Evolutionary conservation across 441 rosid genomes (phyloP).

Genomic region (Viola pubescens): DNA sequence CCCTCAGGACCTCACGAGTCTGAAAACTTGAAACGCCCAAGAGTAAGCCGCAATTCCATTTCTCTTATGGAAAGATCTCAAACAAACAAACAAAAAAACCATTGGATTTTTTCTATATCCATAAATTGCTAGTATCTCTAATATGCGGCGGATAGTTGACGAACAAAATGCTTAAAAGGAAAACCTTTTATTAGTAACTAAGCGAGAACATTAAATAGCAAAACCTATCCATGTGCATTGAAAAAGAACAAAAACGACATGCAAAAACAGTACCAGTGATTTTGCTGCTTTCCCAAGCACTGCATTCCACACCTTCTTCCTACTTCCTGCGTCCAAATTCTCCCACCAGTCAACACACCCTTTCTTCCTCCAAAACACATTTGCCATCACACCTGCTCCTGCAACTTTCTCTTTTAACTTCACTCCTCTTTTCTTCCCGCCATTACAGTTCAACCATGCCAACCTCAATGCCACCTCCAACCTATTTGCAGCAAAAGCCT

Average conservation of each 20-base stretch:
- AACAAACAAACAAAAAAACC: neutral
- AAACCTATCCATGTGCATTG: neutral
- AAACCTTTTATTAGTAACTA: neutral
- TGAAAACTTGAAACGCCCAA: slow-evolving; percentile 29
- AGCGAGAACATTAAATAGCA: too few species aligned
- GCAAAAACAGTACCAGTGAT: slow-evolving; percentile 43
- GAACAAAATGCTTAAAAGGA: neutral
- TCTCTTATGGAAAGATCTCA: slow-evolving; percentile 1
- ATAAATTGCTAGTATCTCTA: neutral
- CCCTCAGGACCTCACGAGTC: slow-evolving; percentile 67
- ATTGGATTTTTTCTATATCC: neutral
- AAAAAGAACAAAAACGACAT: slow-evolving; percentile 14
- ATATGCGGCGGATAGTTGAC: neutral
- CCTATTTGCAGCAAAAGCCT: slow-evolving; percentile 77
- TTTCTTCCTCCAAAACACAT: slow-evolving; percentile 87
- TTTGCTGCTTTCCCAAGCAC: slow-evolving; percentile 66
- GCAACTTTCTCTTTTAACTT: slow-evolving; percentile 71
- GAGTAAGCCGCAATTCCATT: slow-evolving; percentile 19
- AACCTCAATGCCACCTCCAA: slow-evolving; percentile 84
- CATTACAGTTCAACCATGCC: slow-evolving; percentile 70
- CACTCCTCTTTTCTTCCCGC: slow-evolving; percentile 66
- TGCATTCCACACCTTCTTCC: slow-evolving; percentile 39
- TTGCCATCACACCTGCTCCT: slow-evolving; percentile 51
- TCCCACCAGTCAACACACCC: slow-evolving; percentile 89
- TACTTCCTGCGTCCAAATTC: slow-evolving; percentile 45